Evolutionary conservation across 2,329 filamentous ascomycete genomes (phyloP), one percentile per base, ranked within the genome.

Genomic region (Coniochaeta sp.): DNA sequence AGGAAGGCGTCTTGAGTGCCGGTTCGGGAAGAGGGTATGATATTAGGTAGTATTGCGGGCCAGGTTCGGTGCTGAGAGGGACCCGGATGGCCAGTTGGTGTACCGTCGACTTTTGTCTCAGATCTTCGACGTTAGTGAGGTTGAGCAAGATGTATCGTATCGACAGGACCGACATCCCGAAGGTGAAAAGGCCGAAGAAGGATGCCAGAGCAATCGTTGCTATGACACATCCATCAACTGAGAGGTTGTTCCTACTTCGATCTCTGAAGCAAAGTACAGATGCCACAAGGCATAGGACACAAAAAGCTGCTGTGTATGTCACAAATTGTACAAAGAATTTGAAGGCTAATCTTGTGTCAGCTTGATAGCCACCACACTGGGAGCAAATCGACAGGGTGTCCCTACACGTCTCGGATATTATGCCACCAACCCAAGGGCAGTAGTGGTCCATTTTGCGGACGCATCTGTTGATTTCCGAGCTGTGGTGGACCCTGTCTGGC

Each of bases 401-500:
- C 79, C 65, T 61, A 82, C 79, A 83, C 1, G 83, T 91, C 65
- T 96, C 91, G 0, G 84, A 87, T 9, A 99, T 85, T 57, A 96
- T 88, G 20, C 92, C 94, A 4, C 92, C 92, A n/a, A 95, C 91
- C 87, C 87, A 97, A 0, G 92, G 94, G 63, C 94, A 99, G 61
- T 91, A 94, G 64, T 97, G 92, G 57, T 97, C 92, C 87, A 96
- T 94, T 62, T 94, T 94, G 35, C 79, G 73, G 20, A 95, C 87
- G 63, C 92, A 97, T 40, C 90, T 79, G 48, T 82, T 82, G 12
- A 94, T 73, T 63, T 95, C 89, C 50, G 85, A 85, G 62, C 87
- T 95, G 67, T 97, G 92, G 65, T 96, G 91, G 2, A 87, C 81
- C 3, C 92, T 80, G 62, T 96, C 92, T 0, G 87, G 84, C 67